Base-by-base conservation (phyloP, 345 rosid genomes). In the Alliaria petiolata region DNA sequence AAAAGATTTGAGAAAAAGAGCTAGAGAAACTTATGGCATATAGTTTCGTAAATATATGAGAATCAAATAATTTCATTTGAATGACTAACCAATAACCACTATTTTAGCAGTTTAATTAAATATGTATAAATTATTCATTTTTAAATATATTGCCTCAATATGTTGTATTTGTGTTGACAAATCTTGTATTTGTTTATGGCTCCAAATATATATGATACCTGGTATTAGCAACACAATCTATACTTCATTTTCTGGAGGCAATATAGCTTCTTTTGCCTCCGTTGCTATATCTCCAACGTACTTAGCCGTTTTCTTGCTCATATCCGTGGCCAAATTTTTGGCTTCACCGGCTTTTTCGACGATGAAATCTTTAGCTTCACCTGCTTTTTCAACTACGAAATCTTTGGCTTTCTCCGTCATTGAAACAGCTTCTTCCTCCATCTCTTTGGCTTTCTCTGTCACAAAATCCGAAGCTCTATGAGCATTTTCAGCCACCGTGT, bases 231-330 rank as follows among this genome's bases (percentile, higher is more conserved):
- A 11, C 49, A 69, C 8, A 49, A 30, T n/a, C 14, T 40, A 43
- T 42, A 22, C 36, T 22, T 55, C 34, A 44, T 49, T 30, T 35
- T 65, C 38, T 36, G 77, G 77, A 73, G 77, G 77, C 25, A 57
- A 39, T 38, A 73, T 56, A 0, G 60, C 66, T 17, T 65, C 71
- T 56, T 65, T 73, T 28, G 66, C 71, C 19, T 73, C 52, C 1
- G 53, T 12, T 47, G 77, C 71, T 22, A 56, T 65, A 11, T 73
- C 77, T 56, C 35, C 66, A 3, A 73, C 60, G 44, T 46, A 57
- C 25, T 47, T 65, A 28, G 43, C 35, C n/a, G 71, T 73, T 56
- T 47, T 65, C 1, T 65, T 65, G 49, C 51, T 65, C 43, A 73
- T 9, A 57, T 65, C 51, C 7, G 52, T 56, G 7, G 77, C 38